phyloP scores from a whole-genome alignment of 73 alveolate genomes.

The Paramecium sexaurelia region DNA sequence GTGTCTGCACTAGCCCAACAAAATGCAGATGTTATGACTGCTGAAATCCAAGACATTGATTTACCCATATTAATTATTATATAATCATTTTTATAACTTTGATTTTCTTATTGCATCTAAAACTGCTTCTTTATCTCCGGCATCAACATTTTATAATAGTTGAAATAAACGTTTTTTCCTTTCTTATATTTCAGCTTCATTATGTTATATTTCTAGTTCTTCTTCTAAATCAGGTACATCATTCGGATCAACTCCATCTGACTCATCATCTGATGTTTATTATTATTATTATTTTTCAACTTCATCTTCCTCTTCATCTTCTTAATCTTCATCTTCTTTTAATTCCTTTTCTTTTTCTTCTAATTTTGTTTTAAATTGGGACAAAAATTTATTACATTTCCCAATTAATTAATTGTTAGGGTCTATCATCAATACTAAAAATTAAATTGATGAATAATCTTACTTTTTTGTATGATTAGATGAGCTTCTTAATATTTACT shows the following conservation, averaged over 20 bases:
- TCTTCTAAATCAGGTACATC: not conserved
- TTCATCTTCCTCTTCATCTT: not conserved
- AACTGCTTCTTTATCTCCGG: not conserved
- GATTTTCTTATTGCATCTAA: not conserved
- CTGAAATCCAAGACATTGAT: slow-evolving; percentile 31
- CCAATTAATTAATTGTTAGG: not conserved
- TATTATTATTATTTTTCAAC: not conserved
- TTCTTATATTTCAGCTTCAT: not conserved
- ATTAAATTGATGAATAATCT: not conserved
- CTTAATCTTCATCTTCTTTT: not conserved
- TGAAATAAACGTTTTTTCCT: not conserved
- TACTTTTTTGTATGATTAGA: not conserved
- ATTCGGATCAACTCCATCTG: not conserved
- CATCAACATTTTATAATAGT: not conserved
- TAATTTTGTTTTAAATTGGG: not conserved
- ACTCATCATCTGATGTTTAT: not conserved
- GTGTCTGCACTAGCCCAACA: slow-evolving; percentile 52
- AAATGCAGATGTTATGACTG: slow-evolving; percentile 30
- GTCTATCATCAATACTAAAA: not conserved
- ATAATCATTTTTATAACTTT: not conserved
- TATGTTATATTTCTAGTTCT: not conserved
- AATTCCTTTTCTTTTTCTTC: not conserved
- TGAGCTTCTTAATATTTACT: not conserved
- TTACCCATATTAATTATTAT: not conserved
- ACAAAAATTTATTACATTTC: not conserved